Conservation (phyloP, 2,329 filamentous ascomycete genomes). For the Dactylonectria estremocensis region DNA sequence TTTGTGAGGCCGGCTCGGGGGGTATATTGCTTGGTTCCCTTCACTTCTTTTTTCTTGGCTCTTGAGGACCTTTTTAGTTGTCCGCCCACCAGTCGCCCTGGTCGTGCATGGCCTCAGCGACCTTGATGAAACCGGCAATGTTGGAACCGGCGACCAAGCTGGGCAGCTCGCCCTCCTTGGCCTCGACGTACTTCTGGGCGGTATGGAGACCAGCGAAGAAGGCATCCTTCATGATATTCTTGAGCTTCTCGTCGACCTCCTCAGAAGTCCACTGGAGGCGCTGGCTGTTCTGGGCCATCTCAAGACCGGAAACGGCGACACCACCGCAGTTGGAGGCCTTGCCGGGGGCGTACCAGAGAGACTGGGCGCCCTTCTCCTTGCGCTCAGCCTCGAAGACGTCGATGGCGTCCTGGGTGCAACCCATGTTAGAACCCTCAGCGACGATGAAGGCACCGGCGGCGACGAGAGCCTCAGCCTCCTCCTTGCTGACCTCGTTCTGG, state of each 20-base stretch:
- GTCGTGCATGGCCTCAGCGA: slow-evolving; percentile 93
- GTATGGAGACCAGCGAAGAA: slow-evolving; percentile 93
- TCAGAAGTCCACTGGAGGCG: slow-evolving; percentile 88
- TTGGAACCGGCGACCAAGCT: slow-evolving; percentile 94
- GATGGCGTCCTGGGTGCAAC: slow-evolving; percentile 95
- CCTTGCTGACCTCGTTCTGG: slow-evolving; percentile 96
- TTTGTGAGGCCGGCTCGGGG: slow-evolving; percentile 44
- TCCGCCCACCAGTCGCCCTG: slow-evolving; percentile 91
- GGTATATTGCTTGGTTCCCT: slow-evolving; percentile 31
- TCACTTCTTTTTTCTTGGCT: slow-evolving; percentile 28
- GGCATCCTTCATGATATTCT: slow-evolving; percentile 94
- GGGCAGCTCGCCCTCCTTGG: slow-evolving; percentile 86
- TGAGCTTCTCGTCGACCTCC: slow-evolving; percentile 92
- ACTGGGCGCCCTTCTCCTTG: slow-evolving; percentile 75
- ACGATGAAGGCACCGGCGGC: slow-evolving; percentile 85
- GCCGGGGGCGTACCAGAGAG: slow-evolving; percentile 96
- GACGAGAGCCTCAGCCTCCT: slow-evolving; percentile 89
- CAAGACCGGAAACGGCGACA: slow-evolving; percentile 95
- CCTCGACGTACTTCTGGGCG: slow-evolving; percentile 88
- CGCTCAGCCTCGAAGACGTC: slow-evolving; percentile 89
- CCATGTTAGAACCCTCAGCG: slow-evolving; percentile 99
- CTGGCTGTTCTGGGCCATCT: slow-evolving; percentile 98
- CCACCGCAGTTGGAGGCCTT: slow-evolving; percentile 98
- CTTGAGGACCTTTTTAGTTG: slow-evolving; percentile 26
- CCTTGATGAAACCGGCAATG: slow-evolving; percentile 98